phyloP scores from a whole-genome alignment of 179 eudicot genomes.

The Carnegiea gigantea region DNA sequence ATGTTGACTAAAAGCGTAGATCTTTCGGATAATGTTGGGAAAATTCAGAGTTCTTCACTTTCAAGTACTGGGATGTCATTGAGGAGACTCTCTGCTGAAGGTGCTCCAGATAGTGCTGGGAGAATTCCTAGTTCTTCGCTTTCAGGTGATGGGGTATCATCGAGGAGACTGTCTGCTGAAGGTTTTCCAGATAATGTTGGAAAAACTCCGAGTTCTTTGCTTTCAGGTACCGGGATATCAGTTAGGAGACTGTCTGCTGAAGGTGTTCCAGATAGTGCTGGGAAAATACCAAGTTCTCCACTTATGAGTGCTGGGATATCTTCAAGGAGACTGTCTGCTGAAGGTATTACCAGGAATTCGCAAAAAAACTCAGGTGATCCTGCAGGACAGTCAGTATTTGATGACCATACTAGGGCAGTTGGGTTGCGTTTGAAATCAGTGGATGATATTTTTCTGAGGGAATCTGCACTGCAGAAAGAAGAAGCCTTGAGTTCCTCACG shows the following conservation, averaged over 20 bases:
- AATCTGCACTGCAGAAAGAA: slow-evolving; percentile 35
- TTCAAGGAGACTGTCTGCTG: slow-evolving; percentile 57
- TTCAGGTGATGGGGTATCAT: slow-evolving; percentile 37
- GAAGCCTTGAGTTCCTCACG: slow-evolving; percentile 46
- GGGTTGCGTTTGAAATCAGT: slow-evolving; percentile 36
- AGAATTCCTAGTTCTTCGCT: slow-evolving; percentile 30
- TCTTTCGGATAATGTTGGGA: slow-evolving; percentile 36
- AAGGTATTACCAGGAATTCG: slow-evolving; percentile 43
- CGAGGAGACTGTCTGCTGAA: slow-evolving; percentile 60
- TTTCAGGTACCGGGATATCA: slow-evolving; percentile 35
- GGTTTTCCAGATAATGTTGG: slow-evolving; percentile 13
- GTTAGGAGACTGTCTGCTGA: slow-evolving; percentile 59
- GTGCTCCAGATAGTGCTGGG: slow-evolving; percentile 1
- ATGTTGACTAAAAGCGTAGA: slow-evolving; percentile 51
- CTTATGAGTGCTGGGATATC: slow-evolving; percentile 35
- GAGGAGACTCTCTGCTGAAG: slow-evolving; percentile 59
- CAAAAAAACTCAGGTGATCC: slow-evolving; percentile 51
- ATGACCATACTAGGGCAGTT: slow-evolving; percentile 32
- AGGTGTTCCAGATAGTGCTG: slow-evolving; percentile 20
- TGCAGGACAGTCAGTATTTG: slow-evolving; percentile 32
- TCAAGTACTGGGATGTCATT: slow-evolving; percentile 38
- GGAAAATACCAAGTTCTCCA: slow-evolving; percentile 32
- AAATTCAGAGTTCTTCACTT: slow-evolving; percentile 5
- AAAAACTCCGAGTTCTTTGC: slow-evolving; percentile 29
- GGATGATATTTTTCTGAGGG: slow-evolving; percentile 43